Evolutionary conservation across 352 stramenopile genomes (phyloP), one percentile per base, ranked within the genome.

Genomic region (Pythium plurisporium): DNA sequence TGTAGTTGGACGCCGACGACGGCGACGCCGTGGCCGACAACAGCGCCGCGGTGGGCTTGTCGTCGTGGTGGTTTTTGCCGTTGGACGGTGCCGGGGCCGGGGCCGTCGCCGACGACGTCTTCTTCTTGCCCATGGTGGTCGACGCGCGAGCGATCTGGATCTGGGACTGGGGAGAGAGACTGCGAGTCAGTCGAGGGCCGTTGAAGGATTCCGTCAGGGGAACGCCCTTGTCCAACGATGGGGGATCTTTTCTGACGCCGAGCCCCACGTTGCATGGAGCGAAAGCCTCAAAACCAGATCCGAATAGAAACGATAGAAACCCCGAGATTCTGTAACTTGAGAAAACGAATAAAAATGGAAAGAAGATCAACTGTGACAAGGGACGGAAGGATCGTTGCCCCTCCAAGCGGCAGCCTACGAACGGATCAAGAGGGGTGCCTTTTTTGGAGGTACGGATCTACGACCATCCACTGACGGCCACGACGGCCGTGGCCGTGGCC

Each of bases 121-220:
- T 64, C 47, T 64, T 64, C 46, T 58, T 52, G 37, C n/a, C 47
- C 56, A 63, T 63, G 55, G 30, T 55, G 22, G 29, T 15, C n/a
- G 25, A 17, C 12, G 27, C 26, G 22, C 5, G 25, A 50, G 25
- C 25, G 48, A 55, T 55, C 7, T 41, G 50, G 17, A n/a, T 40
- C 31, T 48, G 38, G 34, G 37, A 3, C 20, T 10, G 11, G 17
- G 15, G 5, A 12, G 5, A 5, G 22, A 33, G 27, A 2, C n/a
- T 14, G 19, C 38, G 45, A 52, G 30, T 25, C 9, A 43, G 33
- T 11, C 7, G 9, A 26, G 29, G 17, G 23, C 9, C 22, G n/a
- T n/a, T n/a, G 47, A 55, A 45, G 50, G 30, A 15, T 20, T 10
- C 14, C 19, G 47, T 17, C 23, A n/a, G n/a, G n/a, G n/a, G 34